Conservation (phyloP, 2,329 filamentous ascomycete genomes). For the Myriosclerotinia duriaeana region DNA sequence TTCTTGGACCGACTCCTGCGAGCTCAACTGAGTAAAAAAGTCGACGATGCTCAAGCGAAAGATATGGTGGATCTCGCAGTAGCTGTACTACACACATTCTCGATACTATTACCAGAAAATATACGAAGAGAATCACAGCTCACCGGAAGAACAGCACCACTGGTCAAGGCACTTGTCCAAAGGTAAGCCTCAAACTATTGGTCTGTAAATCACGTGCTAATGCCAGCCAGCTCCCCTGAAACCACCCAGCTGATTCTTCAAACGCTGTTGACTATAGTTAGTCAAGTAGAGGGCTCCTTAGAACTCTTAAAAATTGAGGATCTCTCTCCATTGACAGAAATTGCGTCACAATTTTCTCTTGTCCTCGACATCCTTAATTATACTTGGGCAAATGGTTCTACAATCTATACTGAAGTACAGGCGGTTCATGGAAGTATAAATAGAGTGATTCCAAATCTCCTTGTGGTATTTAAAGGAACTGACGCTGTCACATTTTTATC, state of each 20-base stretch:
- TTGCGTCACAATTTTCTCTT: slow-evolving; percentile 53
- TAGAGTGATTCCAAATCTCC: slow-evolving; percentile 48
- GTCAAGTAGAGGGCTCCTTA: slow-evolving; percentile 51
- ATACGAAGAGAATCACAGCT: slow-evolving; percentile 49
- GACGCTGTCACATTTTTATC: slow-evolving; percentile 59
- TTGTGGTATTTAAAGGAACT: slow-evolving; percentile 56
- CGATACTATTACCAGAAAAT: slow-evolving; percentile 54
- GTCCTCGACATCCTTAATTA: slow-evolving; percentile 57
- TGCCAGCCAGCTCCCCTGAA: slow-evolving; percentile 48
- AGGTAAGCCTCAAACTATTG: slow-evolving; percentile 46
- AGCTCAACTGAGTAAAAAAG: slow-evolving; percentile 48
- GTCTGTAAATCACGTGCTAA: slow-evolving; percentile 25
- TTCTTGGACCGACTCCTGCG: slow-evolving; percentile 64
- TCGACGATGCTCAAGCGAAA: slow-evolving; percentile 47
- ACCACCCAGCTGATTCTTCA: slow-evolving; percentile 56
- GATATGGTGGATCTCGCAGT: slow-evolving; percentile 65
- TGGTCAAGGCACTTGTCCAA: slow-evolving; percentile 54
- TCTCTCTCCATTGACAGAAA: slow-evolving; percentile 55
- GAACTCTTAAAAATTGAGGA: slow-evolving; percentile 52
- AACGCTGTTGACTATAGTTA: slow-evolving; percentile 57
- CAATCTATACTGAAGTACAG: slow-evolving; percentile 36
- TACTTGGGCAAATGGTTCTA: slow-evolving; percentile 56
- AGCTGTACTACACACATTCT: slow-evolving; percentile 62
- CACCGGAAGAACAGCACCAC: slow-evolving; percentile 51
- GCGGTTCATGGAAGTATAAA: slow-evolving; percentile 48